Evolutionary conservation across 306 rosid genomes (phyloP).

Genomic region (Rosa rugosa): DNA sequence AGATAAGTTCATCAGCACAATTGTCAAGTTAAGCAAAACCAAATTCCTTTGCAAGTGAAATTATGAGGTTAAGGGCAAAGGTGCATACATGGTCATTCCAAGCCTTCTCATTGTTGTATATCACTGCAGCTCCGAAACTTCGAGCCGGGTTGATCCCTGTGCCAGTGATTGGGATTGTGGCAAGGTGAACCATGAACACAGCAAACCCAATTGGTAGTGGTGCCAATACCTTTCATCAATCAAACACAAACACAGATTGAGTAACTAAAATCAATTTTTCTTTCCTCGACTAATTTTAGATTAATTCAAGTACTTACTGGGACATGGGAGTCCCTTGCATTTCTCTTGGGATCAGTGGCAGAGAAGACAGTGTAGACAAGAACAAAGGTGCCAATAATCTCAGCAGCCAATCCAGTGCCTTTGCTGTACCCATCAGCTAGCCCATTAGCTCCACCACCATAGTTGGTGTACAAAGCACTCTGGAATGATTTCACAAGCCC

Average conservation of each 20-base stretch:
- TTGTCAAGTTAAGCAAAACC: neutral
- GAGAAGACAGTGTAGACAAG: constrained; percentile 56
- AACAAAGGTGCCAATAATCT: constrained; percentile 50
- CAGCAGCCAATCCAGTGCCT: constrained; percentile 47
- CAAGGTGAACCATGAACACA: constrained; percentile 49
- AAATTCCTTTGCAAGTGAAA: neutral
- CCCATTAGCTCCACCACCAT: constrained; percentile 48
- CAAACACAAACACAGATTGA: neutral
- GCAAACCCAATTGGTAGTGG: constrained; percentile 59
- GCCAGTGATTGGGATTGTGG: constrained; percentile 52
- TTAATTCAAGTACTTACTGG: constrained; percentile 27
- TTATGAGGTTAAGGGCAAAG: neutral
- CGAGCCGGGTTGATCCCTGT: constrained; percentile 54
- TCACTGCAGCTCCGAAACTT: constrained; percentile 48
- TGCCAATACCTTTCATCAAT: constrained; percentile 38
- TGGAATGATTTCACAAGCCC: constrained; percentile 46
- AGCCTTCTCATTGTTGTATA: constrained; percentile 24
- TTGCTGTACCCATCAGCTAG: constrained; percentile 28
- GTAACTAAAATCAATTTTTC: neutral
- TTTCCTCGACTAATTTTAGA: neutral
- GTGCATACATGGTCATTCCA: constrained; percentile 42
- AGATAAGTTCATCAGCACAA: no score
- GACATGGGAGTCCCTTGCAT: constrained; percentile 44
- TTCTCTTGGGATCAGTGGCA: constrained; percentile 51
- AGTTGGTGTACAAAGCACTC: constrained; percentile 23